Evolutionary conservation across 768 basidiomycete species (phyloP), one percentile per base, ranked within the genome.

Genomic region (Kwoniella newhampshirensis): DNA sequence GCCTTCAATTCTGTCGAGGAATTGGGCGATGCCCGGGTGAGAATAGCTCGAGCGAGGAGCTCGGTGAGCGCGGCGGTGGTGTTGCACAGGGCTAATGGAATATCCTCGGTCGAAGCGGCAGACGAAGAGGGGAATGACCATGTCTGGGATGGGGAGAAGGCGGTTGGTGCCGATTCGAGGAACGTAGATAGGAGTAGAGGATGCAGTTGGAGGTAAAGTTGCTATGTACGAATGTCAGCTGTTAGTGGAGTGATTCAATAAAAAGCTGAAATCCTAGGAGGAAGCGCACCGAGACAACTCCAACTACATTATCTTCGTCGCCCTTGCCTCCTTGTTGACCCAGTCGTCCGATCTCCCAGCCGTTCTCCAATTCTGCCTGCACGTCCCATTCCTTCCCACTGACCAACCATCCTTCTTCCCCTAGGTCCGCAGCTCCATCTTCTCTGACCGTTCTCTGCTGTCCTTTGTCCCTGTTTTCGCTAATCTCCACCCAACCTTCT

Each of bases 111-210:
- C 7, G 45, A 18, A 0, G 60, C 53, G 0, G 65, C 40, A 17
- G 51, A 39, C 4, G 51, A n/a, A 5, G 40, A 11, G 6, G 56
- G 35, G n/a, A 50, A 12, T 4, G 37, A 8, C 17, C 54, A 51
- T 6, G 69, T 51, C 17, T 26, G 20, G 20, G 67, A 82, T 0
- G 88, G 87, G 3, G 85, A 82, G 76, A 94, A 93, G 1, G 87
- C 88, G 13, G 82, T 71, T 1, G 93, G 89, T 3, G 90, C 89
- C 62, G 84, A 84, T 73, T 98, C 93, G 20, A 98, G 82, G 76
- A 91, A 89, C 1, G 88, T 86, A 20, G 90, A 86, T 1, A 91
- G 78, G 11, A 97, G 79, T 9, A 86, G 85, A 2, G 90, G 81
- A 65, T 91, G 84, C n/a, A 98, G 76, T 13, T 85, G 82, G 50